These are phyloP conservation scores for Tylopilus orsonianus DNA, from an alignment of 1,284 basidiomycete genomes.

Conservation along the genomic window DNA sequence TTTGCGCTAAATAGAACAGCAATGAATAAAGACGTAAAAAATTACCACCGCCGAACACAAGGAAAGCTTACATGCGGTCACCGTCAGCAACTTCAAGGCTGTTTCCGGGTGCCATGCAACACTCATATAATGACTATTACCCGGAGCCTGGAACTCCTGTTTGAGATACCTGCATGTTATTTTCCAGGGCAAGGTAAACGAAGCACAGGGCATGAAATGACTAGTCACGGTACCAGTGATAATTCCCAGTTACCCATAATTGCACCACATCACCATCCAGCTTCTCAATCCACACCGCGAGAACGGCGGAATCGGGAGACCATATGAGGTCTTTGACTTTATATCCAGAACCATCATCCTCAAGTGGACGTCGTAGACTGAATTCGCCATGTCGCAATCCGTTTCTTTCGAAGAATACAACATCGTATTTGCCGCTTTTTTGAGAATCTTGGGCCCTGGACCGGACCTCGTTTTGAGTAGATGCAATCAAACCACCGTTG, in stretches of 20 bases:
- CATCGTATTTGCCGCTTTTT: conserved; percentile 72
- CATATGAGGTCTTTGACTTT: conserved; percentile 78
- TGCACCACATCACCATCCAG: conserved; percentile 81
- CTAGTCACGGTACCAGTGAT: conserved; percentile 73
- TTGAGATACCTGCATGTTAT: conserved; percentile 75
- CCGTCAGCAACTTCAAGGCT: conserved; percentile 66
- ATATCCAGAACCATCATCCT: conserved; percentile 54
- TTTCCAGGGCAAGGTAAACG: conserved; percentile 12
- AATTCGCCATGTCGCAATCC: conserved; percentile 93
- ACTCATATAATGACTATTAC: conserved; percentile 60
- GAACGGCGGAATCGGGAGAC: conserved; percentile 87
- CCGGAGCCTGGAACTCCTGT: conserved; percentile 70
- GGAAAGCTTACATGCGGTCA: conserved; percentile 58
- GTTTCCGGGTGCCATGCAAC: conserved; percentile 89
- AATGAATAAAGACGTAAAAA: conserved; percentile 2
- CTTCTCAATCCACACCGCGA: conserved; percentile 85
- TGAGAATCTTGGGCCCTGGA: conserved; percentile 70
- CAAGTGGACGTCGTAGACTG: conserved; percentile 51
- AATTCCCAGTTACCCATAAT: conserved; percentile 94
- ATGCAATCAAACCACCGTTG: conserved; percentile 82
- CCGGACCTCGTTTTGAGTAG: conserved; percentile 77
- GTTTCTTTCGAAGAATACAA: conserved; percentile 96
- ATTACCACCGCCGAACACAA: not conserved
- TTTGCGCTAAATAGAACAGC: conserved; percentile 39
- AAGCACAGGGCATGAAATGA: not conserved